Evolutionary conservation across 768 basidiomycete genomes (phyloP), one percentile per base, ranked within the genome.

Genomic region (Boletus bicolor): DNA sequence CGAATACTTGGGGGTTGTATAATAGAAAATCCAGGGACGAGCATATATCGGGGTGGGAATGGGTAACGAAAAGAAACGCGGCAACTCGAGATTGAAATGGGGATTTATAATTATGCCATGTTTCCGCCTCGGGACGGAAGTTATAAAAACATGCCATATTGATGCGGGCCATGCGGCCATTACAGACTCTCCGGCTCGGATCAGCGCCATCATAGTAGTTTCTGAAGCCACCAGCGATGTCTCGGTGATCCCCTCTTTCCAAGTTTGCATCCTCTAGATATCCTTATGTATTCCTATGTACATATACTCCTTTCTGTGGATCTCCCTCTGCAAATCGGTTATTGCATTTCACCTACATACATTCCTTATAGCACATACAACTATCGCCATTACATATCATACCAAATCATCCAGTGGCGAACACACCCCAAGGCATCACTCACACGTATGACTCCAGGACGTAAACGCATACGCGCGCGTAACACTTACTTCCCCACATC

Each of bases 361-460:
- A 50, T 24, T 39, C 28, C 43, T 10, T 41, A 50, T 56, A 12
- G 21, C 24, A 53, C 58, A 56, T 37, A 37, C 41, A 36, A 38
- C 38, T 41, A 49, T 51, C 47, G 26, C 50, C 48, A 54, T 63
- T 63, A 66, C 58, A 65, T 68, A 66, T 48, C 45, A 24, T 57
- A 62, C 51, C 10, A 15, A 60, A 66, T 9, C 53, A 45, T 55
- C 59, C 60, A 35, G 17, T 15, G 26, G 32, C 54, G 28, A 38
- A 49, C 32, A 53, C 44, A 19, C 28, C 42, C 21, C 12, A 30
- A 45, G 50, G 39, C 52, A 48, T 51, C 44, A 19, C 44, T 44
- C 50, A 14, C 51, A 17, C 36, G 56, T 35, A 51, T 11, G 39
- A 49, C 55, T 53, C 41, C 44, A 37, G 53, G 60, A 54, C 21